Evolutionary conservation across 2,329 filamentous ascomycete genomes (phyloP).

Genomic region (Penicillium frequentans): DNA sequence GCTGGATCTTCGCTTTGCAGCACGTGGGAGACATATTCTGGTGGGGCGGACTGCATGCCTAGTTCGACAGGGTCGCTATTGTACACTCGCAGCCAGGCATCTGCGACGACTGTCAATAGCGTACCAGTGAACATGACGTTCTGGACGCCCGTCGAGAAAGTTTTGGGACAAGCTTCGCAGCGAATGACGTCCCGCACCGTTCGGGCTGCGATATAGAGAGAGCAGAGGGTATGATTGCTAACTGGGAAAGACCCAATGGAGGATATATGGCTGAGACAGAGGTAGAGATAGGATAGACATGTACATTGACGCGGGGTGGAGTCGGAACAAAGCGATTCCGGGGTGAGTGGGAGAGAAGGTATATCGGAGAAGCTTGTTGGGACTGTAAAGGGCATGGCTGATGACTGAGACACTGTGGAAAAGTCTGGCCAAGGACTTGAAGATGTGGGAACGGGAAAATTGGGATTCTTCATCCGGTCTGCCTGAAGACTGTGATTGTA

Average conservation of each 20-base stretch:
- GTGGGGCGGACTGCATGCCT: conserved; percentile 34
- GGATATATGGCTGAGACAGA: conserved; percentile 44
- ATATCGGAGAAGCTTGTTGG: conserved; percentile 22
- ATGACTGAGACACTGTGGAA: conserved; percentile 34
- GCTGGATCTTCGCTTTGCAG: conserved; percentile 29
- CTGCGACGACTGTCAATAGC: conserved; percentile 45
- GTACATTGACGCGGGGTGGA: conserved; percentile 30
- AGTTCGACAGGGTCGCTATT: conserved; percentile 38
- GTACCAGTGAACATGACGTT: conserved; percentile 50
- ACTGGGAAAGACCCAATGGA: conserved; percentile 45
- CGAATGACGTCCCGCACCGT: conserved; percentile 44
- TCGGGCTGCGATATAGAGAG: conserved; percentile 43
- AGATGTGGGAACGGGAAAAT: conserved; percentile 28
- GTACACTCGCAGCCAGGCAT: conserved; percentile 44
- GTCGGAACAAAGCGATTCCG: conserved; percentile 22
- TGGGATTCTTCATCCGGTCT: conserved; percentile 22
- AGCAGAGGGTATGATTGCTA: conserved; percentile 43
- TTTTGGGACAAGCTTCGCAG: conserved; percentile 43
- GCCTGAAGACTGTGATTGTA: conserved; percentile 27
- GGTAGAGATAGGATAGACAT: conserved; percentile 45
- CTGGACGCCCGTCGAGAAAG: conserved; percentile 43
- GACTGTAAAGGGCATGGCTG: conserved; percentile 27
- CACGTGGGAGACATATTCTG: conserved; percentile 29
- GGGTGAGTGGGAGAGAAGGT: conserved; percentile 22
- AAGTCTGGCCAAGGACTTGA: conserved; percentile 44